These are phyloP conservation scores for Saccharomyces pastorianus DNA, from an alignment of 1,139 yeast genomes.

Conservation along the genomic window DNA sequence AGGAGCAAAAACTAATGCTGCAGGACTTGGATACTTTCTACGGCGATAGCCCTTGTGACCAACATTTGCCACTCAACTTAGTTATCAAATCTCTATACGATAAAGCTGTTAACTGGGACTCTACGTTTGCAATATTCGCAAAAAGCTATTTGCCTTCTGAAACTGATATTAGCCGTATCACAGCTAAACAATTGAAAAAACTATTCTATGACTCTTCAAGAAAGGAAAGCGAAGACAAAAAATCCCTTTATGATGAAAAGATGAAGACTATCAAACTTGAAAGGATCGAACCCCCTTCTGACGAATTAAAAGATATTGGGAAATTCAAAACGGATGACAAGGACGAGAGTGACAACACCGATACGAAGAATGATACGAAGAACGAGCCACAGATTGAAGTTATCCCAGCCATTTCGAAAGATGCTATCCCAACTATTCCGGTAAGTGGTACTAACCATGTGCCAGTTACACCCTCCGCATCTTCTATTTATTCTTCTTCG, in stretches of 20 bases:
- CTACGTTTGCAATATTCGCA: constrained; percentile 77
- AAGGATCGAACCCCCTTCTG: neutral
- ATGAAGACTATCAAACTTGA: neutral
- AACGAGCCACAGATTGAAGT: neutral
- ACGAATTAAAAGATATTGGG: neutral
- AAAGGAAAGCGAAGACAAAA: constrained; percentile 23
- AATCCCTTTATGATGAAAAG: neutral
- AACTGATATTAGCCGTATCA: constrained; percentile 83
- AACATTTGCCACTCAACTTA: constrained; percentile 61
- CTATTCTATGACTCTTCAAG: constrained; percentile 48
- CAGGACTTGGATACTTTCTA: constrained; percentile 47
- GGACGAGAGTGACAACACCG: no score
- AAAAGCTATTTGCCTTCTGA: constrained; percentile 77
- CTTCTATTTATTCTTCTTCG: neutral
- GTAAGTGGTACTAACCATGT: neutral
- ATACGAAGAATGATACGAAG: no score
- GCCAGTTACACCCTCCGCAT: neutral
- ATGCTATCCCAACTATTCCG: neutral
- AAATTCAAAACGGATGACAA: neutral
- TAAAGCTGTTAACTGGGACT: constrained; percentile 81
- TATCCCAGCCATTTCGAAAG: neutral
- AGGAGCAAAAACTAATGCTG: constrained; percentile 44
- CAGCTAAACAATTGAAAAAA: constrained; percentile 78
- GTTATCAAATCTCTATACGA: constrained; percentile 69
- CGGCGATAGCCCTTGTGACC: constrained; percentile 49